phyloP scores from a whole-genome alignment of 768 basidiomycete species.

The Rhizopogon vulgaris region DNA sequence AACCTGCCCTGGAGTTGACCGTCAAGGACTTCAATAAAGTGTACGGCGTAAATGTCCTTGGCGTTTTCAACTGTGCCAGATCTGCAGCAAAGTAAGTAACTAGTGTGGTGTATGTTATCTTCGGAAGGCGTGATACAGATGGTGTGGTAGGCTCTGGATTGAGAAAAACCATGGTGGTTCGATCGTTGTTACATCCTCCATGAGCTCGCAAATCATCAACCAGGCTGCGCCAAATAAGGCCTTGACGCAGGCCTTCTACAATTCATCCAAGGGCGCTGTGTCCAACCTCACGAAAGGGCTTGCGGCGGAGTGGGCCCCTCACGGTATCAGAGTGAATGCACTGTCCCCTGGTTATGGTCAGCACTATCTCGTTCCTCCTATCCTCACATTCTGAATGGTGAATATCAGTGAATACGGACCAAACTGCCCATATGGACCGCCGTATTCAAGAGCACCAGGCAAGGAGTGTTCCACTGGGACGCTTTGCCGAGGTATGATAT shows the following conservation, averaged over 20 bases:
- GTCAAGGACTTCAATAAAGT: conserved; percentile 49
- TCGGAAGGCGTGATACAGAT: background rate
- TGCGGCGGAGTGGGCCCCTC: conserved; percentile 55
- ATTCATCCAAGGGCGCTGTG: conserved; percentile 66
- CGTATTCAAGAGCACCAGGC: conserved; percentile 36
- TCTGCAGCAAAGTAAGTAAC: conserved; percentile 46
- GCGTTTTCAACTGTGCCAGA: conserved; percentile 60
- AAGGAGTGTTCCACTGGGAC: conserved; percentile 40
- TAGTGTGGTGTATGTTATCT: background rate
- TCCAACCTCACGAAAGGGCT: conserved; percentile 55
- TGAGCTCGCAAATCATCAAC: conserved; percentile 66
- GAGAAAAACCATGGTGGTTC: conserved; percentile 36
- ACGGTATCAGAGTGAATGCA: conserved; percentile 50
- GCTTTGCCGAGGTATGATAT: conserved; percentile 47
- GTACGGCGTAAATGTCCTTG: conserved; percentile 56
- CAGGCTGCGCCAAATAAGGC: conserved; percentile 37
- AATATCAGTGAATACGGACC: conserved; percentile 49
- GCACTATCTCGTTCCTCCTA: conserved; percentile 20
- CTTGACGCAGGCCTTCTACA: conserved; percentile 44
- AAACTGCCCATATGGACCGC: conserved; percentile 48
- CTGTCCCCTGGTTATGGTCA: conserved; percentile 57
- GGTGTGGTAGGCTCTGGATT: conserved; percentile 39
- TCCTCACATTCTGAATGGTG: background rate
- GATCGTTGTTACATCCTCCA: conserved; percentile 60
- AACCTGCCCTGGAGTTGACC: conserved; percentile 52